Evolutionary conservation across 306 rosid genomes (phyloP).

Genomic region (Oxytropis ochrocephala): DNA sequence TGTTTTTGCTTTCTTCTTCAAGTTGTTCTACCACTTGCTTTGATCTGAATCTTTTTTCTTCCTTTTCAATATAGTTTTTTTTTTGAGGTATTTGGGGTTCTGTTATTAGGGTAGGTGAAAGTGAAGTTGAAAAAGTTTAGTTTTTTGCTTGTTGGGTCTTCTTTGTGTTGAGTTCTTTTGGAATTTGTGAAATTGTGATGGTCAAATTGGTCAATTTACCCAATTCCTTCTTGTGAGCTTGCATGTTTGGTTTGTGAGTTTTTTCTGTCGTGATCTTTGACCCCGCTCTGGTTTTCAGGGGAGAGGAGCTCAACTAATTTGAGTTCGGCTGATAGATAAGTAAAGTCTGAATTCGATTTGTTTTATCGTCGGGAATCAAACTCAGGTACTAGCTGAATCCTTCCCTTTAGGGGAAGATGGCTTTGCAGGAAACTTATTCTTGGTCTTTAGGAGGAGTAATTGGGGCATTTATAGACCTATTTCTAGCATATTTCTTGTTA

Average conservation of each 20-base stretch:
- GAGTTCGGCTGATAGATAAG: too few relatives aligned
- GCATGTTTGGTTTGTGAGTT: constrained; percentile 28
- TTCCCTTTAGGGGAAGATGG: constrained; percentile 38
- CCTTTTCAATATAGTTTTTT: not conserved
- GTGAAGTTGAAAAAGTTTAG: not conserved
- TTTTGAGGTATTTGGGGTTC: not conserved
- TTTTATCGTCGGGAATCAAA: too few relatives aligned
- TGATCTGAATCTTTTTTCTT: constrained; percentile 17
- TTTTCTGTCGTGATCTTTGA: too few relatives aligned
- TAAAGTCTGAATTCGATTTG: too few relatives aligned
- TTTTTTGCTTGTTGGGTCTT: constrained; percentile 22
- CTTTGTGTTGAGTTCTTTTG: not conserved
- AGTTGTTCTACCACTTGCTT: constrained; percentile 19
- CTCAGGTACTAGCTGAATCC: too few relatives aligned
- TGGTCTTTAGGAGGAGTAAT: constrained; percentile 66
- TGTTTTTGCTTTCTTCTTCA: constrained; percentile 17
- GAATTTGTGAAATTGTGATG: constrained; percentile 6
- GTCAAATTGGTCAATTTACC: too few relatives aligned
- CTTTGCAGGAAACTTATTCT: constrained; percentile 42
- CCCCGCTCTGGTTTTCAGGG: too few relatives aligned
- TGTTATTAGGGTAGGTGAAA: constrained; percentile 5
- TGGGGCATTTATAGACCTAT: constrained; percentile 62
- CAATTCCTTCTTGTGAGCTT: constrained; percentile 7
- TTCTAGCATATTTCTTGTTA: constrained; percentile 60
- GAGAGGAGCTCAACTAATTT: too few relatives aligned